These are phyloP conservation scores for Gloeophyllum trabeum DNA, from an alignment of 768 basidiomycete species.

Conservation along the genomic window DNA sequence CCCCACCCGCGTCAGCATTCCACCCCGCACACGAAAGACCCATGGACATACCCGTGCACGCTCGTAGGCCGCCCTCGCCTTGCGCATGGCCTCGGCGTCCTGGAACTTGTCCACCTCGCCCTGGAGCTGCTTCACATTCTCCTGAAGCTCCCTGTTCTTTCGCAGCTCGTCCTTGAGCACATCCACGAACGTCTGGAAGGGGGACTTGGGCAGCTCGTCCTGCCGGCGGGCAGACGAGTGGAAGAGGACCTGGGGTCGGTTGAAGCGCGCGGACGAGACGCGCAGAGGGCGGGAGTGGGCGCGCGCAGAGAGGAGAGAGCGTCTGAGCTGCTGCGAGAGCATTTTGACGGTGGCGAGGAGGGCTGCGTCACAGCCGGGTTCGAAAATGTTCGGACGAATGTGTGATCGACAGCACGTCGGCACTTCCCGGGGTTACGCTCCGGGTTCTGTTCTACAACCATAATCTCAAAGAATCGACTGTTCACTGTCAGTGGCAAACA, in stretches of 20 bases:
- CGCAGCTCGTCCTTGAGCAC: slow-evolving; percentile 85
- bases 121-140: slow-evolving; percentile 94
- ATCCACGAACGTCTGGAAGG: slow-evolving; percentile 94
- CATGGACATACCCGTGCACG: slow-evolving; percentile 66
- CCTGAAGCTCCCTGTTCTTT: slow-evolving; percentile 91
- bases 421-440: too few species aligned
- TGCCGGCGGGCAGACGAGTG: slow-evolving; percentile 54
- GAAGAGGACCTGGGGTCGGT: slow-evolving; percentile 21
- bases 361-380: too few species aligned
- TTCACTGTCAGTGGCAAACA: too few species aligned
- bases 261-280: background rate
- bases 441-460: too few species aligned
- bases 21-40: background rate
- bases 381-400: too few species aligned
- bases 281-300: background rate
- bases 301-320: background rate
- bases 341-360: background rate
- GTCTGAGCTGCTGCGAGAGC: background rate
- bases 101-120: slow-evolving; percentile 97
- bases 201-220: slow-evolving; percentile 74
- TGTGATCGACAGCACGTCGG: too few species aligned
- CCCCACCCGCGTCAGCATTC: background rate
- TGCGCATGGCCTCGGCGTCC: slow-evolving; percentile 94
- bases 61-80: slow-evolving; percentile 86
- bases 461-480: too few species aligned